Conservation (phyloP, 257 asterid species). For the Scutellaria barbata region DNA sequence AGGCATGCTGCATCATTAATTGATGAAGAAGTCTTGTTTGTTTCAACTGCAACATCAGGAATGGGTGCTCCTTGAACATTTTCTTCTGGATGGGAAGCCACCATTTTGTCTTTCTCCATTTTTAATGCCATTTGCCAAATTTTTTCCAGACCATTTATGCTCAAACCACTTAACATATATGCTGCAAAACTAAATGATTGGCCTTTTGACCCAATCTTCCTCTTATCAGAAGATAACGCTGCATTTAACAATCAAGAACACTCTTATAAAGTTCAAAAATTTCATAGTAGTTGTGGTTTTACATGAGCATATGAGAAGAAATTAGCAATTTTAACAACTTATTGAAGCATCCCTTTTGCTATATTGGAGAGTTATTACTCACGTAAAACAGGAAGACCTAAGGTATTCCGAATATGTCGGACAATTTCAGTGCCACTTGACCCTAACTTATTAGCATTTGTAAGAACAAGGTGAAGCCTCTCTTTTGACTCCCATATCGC, state of each 20-base stretch:
- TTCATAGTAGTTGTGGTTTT: not conserved
- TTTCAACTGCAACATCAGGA: conserved; percentile 31
- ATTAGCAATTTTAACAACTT: not conserved
- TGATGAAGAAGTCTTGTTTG: conserved; percentile 29
- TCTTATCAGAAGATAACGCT: conserved; percentile 59
- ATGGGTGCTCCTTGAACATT: conserved; percentile 17
- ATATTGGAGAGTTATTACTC: conserved; percentile 36
- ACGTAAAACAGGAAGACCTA: conserved; percentile 49
- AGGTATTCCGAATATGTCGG: conserved; percentile 37
- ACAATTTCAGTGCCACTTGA: conserved; percentile 41
- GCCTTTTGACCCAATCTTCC: conserved; percentile 38
- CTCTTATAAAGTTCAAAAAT: not conserved
- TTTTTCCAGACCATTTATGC: conserved; percentile 35
- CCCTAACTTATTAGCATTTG: conserved; percentile 57
- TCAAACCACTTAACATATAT: conserved; percentile 41
- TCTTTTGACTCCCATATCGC: conserved; percentile 52
- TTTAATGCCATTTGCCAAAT: conserved; percentile 52
- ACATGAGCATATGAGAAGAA: not conserved
- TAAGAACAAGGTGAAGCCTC: conserved; percentile 49
- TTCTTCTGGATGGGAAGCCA: conserved; percentile 27
- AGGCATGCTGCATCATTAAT: conserved; percentile 5
- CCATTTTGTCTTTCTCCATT: conserved; percentile 37
- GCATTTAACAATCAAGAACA: conserved; percentile 27
- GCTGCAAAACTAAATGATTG: conserved; percentile 45
- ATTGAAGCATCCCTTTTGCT: not conserved